Evolutionary conservation across 768 basidiomycete species (phyloP).

Genomic region (Cubamyces sp.): DNA sequence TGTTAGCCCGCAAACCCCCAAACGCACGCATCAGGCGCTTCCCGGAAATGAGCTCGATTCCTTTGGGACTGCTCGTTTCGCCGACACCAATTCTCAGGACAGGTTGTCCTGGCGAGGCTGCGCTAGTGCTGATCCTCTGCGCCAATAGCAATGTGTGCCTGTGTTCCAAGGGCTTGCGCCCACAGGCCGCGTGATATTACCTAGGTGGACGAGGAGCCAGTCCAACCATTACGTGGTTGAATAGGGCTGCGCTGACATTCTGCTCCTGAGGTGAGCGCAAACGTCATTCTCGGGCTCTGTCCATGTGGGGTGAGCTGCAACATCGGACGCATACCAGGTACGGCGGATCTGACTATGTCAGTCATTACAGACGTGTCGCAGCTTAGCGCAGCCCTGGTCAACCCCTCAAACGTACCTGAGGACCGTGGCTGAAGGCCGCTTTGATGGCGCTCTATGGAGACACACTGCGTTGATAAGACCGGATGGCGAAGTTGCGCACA

Average conservation of each 20-base stretch:
- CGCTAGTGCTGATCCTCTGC: slow-evolving; percentile 18
- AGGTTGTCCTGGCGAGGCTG: neutral
- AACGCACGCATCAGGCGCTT: slow-evolving; percentile 19
- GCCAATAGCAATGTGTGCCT: slow-evolving; percentile 7
- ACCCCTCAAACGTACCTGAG: neutral
- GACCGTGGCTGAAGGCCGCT: neutral
- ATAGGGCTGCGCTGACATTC: neutral
- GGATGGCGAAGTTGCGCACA: too few species aligned
- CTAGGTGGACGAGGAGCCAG: neutral
- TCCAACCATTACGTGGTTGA: neutral
- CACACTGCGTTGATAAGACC: neutral
- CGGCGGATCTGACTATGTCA: neutral
- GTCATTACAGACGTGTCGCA: neutral
- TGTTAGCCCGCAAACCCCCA: slow-evolving; percentile 2
- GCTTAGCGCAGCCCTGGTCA: neutral
- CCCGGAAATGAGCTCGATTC: slow-evolving; percentile 10
- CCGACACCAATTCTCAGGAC: neutral
- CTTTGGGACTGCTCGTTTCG: slow-evolving; percentile 14
- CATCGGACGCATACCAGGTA: neutral
- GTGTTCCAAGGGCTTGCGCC: neutral
- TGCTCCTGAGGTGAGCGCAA: neutral
- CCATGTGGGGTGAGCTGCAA: neutral
- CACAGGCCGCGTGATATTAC: slow-evolving; percentile 1
- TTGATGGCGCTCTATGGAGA: neutral
- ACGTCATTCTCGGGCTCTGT: neutral